Evolutionary conservation across 2,329 filamentous ascomycete genomes (phyloP).

Genomic region (Sphaerulina musiva): DNA sequence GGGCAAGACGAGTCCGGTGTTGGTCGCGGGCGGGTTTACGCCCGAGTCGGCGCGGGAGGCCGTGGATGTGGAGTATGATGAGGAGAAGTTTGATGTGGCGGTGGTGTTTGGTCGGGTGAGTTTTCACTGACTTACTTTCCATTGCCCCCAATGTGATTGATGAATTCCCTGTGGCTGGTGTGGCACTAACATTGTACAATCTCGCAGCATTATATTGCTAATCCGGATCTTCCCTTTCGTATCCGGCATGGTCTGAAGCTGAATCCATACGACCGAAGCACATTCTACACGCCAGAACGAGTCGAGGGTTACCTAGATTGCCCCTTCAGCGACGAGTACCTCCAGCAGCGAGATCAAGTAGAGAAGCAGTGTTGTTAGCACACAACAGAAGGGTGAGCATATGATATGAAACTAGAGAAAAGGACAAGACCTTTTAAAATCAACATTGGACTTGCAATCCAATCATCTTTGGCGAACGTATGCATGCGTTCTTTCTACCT

Average conservation of each 20-base stretch:
- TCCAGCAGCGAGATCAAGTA: neutral
- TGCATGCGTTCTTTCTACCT: neutral
- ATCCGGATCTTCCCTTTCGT: slow-evolving; percentile 40
- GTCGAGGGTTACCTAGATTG: slow-evolving; percentile 40
- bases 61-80: slow-evolving; percentile 30
- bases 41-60: slow-evolving; percentile 34
- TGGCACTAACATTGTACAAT: too few relatives aligned
- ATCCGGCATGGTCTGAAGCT: slow-evolving; percentile 26
- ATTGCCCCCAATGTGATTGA: too few relatives aligned
- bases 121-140: too few relatives aligned
- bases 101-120: slow-evolving; percentile 41
- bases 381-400: too few relatives aligned
- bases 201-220: slow-evolving; percentile 40
- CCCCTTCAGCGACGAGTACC: slow-evolving; percentile 33
- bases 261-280: slow-evolving; percentile 38
- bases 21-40: slow-evolving; percentile 44
- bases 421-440: neutral
- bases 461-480: neutral
- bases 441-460: neutral
- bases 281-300: slow-evolving; percentile 40
- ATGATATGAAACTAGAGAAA: neutral
- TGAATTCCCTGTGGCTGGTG: too few relatives aligned
- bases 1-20: slow-evolving; percentile 42
- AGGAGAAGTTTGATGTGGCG: slow-evolving; percentile 36
- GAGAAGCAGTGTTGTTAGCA: neutral